Base-by-base conservation (phyloP, 345 rosid genomes). In the Mallotus nudiflorus region DNA sequence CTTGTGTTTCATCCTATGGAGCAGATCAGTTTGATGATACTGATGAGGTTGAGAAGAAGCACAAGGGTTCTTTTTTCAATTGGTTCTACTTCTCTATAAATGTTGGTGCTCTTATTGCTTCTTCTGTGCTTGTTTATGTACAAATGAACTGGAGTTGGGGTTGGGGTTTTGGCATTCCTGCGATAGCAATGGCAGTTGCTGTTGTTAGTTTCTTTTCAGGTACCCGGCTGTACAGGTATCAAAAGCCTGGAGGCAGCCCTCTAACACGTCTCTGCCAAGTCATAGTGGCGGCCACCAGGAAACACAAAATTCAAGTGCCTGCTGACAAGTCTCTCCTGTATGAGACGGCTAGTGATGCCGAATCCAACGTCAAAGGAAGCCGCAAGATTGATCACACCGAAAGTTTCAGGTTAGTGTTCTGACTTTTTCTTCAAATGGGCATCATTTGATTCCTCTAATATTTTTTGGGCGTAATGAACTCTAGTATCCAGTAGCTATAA, bases 21-120 rank as follows among this genome's bases (percentile, higher is more conserved):
- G 88, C 87, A 9, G 89, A 89, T 78, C 88, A 86, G 67, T 89
- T 86, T 39, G 91, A 82, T 60, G 78, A 85, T 6, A 70, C 82
- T 0, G 83, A 83, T 29, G 75, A 76, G 35, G 22, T 14, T 0
- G 91, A 86, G 78, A 79, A 82, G 78, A 71, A 69, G 20, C 77
- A 77, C 68, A 85, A 83, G 67, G 37, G 37, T 33, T 33, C 24
- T 49, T 45, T 67, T 5, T 40, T 14, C 37, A 56, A 24, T 14
- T 29, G 6, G 13, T 5, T 67, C 12, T 27, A 22, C 10, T 1
- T 53, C 27, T 52, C 29, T 3, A 67, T 4, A 39, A 51, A 22
- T 62, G 42, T 12, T 27, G 18, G 27, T 2, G 2, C 8, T 19
- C 11, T 1, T 5, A 11, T 5, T 20, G 18, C 25, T 40, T 39